phyloP scores from a whole-genome alignment of 352 stramenopile species.

The Phytophthora uliginosa region DNA sequence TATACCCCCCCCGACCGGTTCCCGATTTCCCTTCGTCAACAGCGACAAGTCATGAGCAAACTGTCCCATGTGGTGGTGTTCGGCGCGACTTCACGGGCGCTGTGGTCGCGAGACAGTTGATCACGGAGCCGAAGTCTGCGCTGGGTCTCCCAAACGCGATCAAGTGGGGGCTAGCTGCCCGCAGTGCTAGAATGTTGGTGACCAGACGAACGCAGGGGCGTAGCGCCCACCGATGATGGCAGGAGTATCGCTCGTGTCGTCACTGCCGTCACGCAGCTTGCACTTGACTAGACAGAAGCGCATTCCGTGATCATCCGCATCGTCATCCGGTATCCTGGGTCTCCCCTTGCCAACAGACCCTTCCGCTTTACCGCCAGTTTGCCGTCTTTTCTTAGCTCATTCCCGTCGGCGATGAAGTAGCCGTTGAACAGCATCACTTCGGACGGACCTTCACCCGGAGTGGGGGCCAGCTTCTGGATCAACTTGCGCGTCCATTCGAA shows the following conservation, averaged over 20 bases:
- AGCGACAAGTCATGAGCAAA: too few relatives aligned
- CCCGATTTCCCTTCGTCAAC: too few relatives aligned
- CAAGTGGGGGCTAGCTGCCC: too few relatives aligned
- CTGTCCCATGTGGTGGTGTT: too few relatives aligned
- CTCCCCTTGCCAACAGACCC: slow-evolving; percentile 30
- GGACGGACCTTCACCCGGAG: slow-evolving; percentile 73
- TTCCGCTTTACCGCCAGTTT: slow-evolving; percentile 34
- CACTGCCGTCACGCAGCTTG: slow-evolving; percentile 28
- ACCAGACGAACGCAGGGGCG: slow-evolving; percentile 49
- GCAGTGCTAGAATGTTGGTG: too few relatives aligned
- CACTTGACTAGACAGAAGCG: slow-evolving; percentile 46
- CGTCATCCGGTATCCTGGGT: slow-evolving; percentile 55
- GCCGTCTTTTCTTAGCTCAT: slow-evolving; percentile 46
- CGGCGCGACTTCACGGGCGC: too few relatives aligned
- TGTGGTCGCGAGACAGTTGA: too few relatives aligned
- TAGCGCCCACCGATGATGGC: slow-evolving; percentile 44
- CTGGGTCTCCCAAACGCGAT: too few relatives aligned
- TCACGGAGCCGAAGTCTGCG: too few relatives aligned
- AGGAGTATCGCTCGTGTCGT: slow-evolving; percentile 22
- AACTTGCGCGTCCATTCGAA: slow-evolving; percentile 62
- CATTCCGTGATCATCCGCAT: slow-evolving; percentile 54
- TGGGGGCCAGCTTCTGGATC: slow-evolving; percentile 66
- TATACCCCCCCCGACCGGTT: too few relatives aligned
- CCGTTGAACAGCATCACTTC: slow-evolving; percentile 76
- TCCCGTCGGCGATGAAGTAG: slow-evolving; percentile 60